Conservation (phyloP, 2,329 filamentous ascomycete genomes). For the Aspergillus phoenicis region DNA sequence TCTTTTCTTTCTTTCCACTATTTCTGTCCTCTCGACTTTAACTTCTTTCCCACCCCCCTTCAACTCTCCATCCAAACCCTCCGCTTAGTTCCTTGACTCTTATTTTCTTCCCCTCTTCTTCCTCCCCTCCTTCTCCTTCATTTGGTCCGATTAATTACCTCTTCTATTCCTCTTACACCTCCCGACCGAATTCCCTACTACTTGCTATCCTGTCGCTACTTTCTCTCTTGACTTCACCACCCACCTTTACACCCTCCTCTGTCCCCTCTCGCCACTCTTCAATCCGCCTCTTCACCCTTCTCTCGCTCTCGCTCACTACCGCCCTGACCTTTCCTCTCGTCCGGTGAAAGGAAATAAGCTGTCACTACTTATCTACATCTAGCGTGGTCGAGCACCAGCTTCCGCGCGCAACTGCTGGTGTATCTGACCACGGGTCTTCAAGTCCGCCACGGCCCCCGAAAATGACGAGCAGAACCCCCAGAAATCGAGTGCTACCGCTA, state of each 20-base stretch:
- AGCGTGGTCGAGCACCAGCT: constrained; percentile 36
- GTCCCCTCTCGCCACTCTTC: neutral
- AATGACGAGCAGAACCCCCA: constrained; percentile 47
- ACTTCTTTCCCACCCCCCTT: constrained; percentile 16
- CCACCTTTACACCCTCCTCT: constrained; percentile 2
- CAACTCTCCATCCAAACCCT: constrained; percentile 2
- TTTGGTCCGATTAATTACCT: neutral
- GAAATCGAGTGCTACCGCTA: constrained; percentile 48
- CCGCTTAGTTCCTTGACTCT: constrained; percentile 12
- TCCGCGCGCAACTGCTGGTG: constrained; percentile 39
- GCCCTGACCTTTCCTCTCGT: neutral
- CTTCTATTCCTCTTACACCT: constrained; percentile 1
- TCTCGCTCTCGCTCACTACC: constrained; percentile 5
- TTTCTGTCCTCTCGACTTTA: neutral
- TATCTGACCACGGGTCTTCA: constrained; percentile 32
- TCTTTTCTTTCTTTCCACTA: constrained; percentile 20
- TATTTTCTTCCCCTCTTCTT: constrained; percentile 13
- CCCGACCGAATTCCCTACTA: constrained; percentile 13
- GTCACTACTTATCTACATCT: constrained; percentile 1
- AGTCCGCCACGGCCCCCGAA: constrained; percentile 44
- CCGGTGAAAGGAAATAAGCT: neutral
- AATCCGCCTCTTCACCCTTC: neutral
- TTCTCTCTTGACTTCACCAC: constrained; percentile 11
- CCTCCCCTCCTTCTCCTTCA: constrained; percentile 1
- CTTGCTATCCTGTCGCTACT: constrained; percentile 9